Evolutionary conservation across 148 eudicot genomes (phyloP).

Genomic region (Silene latifolia): DNA sequence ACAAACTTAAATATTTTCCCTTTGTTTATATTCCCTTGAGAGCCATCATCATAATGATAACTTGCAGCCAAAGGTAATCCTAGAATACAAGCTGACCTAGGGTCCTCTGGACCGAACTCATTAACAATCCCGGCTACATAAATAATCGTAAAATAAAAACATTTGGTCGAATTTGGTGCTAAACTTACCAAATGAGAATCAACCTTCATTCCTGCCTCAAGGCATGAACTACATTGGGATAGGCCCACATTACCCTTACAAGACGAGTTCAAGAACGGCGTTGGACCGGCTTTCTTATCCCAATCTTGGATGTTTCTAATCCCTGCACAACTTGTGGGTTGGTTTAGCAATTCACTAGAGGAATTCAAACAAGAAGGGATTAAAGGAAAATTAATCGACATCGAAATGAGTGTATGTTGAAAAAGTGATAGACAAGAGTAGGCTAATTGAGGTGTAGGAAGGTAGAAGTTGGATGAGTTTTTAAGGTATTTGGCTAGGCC

Average conservation of each 20-base stretch:
- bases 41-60: not conserved
- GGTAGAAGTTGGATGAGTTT: slow-evolving; percentile 42
- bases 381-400: slow-evolving; percentile 20
- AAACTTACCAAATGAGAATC: slow-evolving; percentile 39
- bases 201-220: slow-evolving; percentile 55
- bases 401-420: slow-evolving; percentile 24
- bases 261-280: slow-evolving; percentile 32
- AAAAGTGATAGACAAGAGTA: slow-evolving; percentile 36
- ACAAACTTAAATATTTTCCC: slow-evolving; percentile 23
- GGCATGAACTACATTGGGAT: slow-evolving; percentile 48
- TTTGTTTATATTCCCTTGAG: slow-evolving; percentile 19
- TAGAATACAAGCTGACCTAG: slow-evolving; percentile 41
- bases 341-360: slow-evolving; percentile 31
- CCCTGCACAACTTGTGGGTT: slow-evolving; percentile 48
- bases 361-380: slow-evolving; percentile 37
- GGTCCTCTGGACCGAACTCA: slow-evolving; percentile 45
- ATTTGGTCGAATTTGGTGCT: slow-evolving; percentile 48
- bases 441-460: slow-evolving; percentile 40
- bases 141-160: slow-evolving; percentile 47
- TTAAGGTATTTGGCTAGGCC: slow-evolving; percentile 56
- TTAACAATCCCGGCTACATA: slow-evolving; percentile 63
- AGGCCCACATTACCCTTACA: slow-evolving; percentile 49
- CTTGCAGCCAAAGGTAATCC: slow-evolving; percentile 43
- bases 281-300: slow-evolving; percentile 33
- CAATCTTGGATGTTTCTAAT: slow-evolving; percentile 45